Conservation (phyloP, 1,284 basidiomycete species). For the Cutaneotrichosporon curvatum region DNA sequence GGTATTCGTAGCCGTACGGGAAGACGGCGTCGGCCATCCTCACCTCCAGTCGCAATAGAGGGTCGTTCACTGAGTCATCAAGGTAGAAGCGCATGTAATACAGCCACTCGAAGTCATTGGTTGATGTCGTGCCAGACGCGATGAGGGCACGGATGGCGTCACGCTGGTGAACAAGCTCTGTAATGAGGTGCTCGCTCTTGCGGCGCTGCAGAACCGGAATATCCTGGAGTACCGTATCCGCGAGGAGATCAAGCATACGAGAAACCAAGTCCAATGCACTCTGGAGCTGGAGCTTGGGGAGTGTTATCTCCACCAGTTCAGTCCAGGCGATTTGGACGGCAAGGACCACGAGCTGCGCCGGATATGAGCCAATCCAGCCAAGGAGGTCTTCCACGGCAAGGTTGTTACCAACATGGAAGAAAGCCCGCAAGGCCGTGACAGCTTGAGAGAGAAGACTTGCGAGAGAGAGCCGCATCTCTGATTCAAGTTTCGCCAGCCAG, state of each 20-base stretch:
- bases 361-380: constrained; percentile 84
- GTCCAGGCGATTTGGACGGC: constrained; percentile 96
- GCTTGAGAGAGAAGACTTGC: constrained; percentile 49
- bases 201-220: constrained; percentile 79
- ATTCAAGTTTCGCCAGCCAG: constrained; percentile 89
- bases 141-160: constrained; percentile 83
- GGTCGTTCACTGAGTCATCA: constrained; percentile 61
- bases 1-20: constrained; percentile 97
- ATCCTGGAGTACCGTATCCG: constrained; percentile 89
- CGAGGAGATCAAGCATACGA: constrained; percentile 83
- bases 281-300: constrained; percentile 55
- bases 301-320: constrained; percentile 65
- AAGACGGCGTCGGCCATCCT: constrained; percentile 87
- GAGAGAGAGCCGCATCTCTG: constrained; percentile 88
- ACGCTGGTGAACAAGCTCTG: constrained; percentile 94
- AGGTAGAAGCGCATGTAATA: constrained; percentile 99
- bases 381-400: constrained; percentile 63
- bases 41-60: constrained; percentile 71
- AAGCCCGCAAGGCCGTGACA: constrained; percentile 55
- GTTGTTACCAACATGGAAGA: constrained; percentile 54
- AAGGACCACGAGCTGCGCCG: constrained; percentile 90
- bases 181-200: constrained; percentile 98
- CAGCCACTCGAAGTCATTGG: constrained; percentile 81
- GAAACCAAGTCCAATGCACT: constrained; percentile 66
- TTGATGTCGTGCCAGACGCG: constrained; percentile 57